These are phyloP conservation scores for Populus nigra DNA, from an alignment of 345 rosid genomes.

Conservation along the genomic window DNA sequence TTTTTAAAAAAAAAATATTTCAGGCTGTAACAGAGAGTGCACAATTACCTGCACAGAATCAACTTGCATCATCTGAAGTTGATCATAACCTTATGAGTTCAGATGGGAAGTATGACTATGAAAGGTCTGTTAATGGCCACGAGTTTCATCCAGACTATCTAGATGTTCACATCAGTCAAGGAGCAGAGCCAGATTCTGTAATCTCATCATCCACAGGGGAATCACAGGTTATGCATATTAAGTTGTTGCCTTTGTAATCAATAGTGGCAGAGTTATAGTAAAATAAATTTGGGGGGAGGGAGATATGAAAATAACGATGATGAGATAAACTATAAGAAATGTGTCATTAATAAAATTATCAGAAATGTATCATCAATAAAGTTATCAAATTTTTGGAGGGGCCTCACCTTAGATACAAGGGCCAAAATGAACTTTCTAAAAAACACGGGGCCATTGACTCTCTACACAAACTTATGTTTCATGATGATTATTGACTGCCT, in stretches of 20 bases:
- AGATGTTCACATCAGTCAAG: constrained; percentile 51
- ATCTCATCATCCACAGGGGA: constrained; percentile 51
- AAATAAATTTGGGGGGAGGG: no score
- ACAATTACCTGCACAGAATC: constrained; percentile 48
- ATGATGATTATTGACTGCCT: not conserved
- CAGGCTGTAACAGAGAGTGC: constrained; percentile 58
- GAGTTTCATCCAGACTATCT: constrained; percentile 47
- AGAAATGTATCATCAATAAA: no score
- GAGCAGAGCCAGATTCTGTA: constrained; percentile 43
- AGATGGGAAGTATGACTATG: constrained; percentile 56
- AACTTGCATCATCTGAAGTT: constrained; percentile 47
- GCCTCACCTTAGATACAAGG: no score
- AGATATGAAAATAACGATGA: no score
- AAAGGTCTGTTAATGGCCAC: constrained; percentile 55
- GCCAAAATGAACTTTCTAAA: no score
- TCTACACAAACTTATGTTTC: not conserved
- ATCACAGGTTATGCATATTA: constrained; percentile 47
- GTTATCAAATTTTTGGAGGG: no score
- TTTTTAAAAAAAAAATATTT: not conserved
- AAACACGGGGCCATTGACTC: no score
- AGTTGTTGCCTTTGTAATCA: constrained; percentile 9
- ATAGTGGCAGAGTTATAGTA: not conserved
- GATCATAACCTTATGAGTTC: constrained; percentile 47
- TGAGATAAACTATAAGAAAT: no score
- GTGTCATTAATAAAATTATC: no score